phyloP scores from a whole-genome alignment of 805 yeast genomes.

The Saturnispora bothae region DNA sequence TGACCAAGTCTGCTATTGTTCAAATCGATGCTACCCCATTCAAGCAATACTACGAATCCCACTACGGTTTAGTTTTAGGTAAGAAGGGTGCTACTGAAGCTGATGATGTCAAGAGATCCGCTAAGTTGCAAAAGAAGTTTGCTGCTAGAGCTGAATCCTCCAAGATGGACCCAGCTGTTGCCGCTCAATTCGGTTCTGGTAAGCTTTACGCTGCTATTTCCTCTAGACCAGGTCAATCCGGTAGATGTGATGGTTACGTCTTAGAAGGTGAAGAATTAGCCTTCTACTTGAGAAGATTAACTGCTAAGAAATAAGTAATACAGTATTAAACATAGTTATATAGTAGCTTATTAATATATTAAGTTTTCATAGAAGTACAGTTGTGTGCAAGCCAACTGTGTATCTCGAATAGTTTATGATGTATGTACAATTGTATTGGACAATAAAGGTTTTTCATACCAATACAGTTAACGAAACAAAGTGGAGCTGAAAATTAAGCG shows the following conservation, averaged over 20 bases:
- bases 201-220: constrained; percentile 97
- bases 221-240: constrained; percentile 99
- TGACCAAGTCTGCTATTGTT: constrained; percentile 97
- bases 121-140: constrained; percentile 80
- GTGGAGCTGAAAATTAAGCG: no score
- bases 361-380: no score
- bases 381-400: no score
- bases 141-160: constrained; percentile 85
- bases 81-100: constrained; percentile 54
- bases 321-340: constrained; percentile 4
- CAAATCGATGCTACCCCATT: constrained; percentile 99
- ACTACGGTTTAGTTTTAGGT: constrained; percentile 91
- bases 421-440: no score
- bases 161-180: constrained; percentile 82
- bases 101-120: constrained; percentile 56
- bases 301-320: constrained; percentile 84
- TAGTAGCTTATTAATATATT: constrained; percentile 1
- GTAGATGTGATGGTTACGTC: constrained; percentile 99
- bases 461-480: no score
- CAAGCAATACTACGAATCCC: constrained; percentile 98
- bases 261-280: constrained; percentile 99
- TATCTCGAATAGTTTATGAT: no score
- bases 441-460: no score
- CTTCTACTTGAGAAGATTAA: constrained; percentile 99
- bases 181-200: constrained; percentile 97